These are phyloP conservation scores for Mycena maculata DNA, from an alignment of 768 basidiomycete species.

Conservation along the genomic window DNA sequence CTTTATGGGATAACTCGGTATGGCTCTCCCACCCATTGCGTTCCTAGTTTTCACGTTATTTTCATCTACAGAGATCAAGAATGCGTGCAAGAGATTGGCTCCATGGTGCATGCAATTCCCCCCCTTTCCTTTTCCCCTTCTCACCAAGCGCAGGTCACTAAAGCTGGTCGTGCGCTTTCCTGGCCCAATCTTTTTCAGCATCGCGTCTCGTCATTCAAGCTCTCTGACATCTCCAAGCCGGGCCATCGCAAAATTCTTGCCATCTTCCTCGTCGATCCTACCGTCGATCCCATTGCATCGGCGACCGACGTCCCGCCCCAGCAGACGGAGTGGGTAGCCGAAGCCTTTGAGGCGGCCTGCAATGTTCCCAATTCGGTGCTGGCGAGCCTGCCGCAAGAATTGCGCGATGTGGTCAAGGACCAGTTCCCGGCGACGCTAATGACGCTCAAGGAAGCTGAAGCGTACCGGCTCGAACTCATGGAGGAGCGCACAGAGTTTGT, in stretches of 20 bases:
- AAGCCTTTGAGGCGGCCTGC: slow-evolving; percentile 10
- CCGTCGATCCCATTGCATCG: slow-evolving; percentile 42
- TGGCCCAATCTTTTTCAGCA: slow-evolving; percentile 56
- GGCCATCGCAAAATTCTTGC: slow-evolving; percentile 55
- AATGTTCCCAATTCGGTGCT: not conserved
- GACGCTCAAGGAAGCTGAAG: slow-evolving; percentile 27
- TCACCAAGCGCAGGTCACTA: slow-evolving; percentile 30
- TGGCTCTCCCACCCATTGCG: not conserved
- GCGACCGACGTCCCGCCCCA: slow-evolving; percentile 46
- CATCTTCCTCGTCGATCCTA: slow-evolving; percentile 53
- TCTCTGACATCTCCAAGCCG: slow-evolving; percentile 46
- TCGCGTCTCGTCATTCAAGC: slow-evolving; percentile 49
- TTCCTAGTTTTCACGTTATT: too few relatives aligned
- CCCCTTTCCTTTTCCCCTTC: not conserved
- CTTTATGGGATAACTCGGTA: slow-evolving; percentile 29
- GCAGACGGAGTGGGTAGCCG: slow-evolving; percentile 42
- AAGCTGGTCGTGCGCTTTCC: slow-evolving; percentile 45
- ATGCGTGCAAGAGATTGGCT: slow-evolving; percentile 41
- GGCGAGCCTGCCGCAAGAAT: slow-evolving; percentile 15
- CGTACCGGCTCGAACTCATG: slow-evolving; percentile 35
- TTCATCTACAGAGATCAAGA: slow-evolving; percentile 14
- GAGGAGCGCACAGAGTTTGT: slow-evolving; percentile 36
- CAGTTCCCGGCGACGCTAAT: slow-evolving; percentile 25
- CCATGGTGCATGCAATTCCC: slow-evolving; percentile 27
- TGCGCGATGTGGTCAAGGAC: slow-evolving; percentile 22